Evolutionary conservation across 1,284 basidiomycete species (phyloP).

Genomic region (Moesziomyces sp.): DNA sequence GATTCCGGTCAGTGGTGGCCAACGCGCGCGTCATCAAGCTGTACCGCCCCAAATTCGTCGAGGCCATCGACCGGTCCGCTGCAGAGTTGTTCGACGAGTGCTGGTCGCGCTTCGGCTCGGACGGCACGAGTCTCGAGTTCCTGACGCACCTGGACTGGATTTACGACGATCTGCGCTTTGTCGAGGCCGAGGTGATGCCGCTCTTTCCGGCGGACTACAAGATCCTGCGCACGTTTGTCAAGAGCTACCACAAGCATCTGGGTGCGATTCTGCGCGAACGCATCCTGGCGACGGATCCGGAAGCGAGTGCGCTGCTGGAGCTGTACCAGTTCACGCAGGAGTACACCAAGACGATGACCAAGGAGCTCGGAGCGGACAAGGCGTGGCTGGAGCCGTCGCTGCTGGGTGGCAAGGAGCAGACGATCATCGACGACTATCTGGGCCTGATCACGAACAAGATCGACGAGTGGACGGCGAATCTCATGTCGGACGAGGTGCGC

Average conservation of each 20-base stretch:
- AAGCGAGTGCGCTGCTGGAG: constrained; percentile 84
- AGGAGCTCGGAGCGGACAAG: constrained; percentile 83
- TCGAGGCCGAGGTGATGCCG: constrained; percentile 85
- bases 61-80: constrained; percentile 82
- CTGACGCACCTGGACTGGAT: constrained; percentile 86
- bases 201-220: constrained; percentile 94
- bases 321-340: constrained; percentile 94
- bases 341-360: constrained; percentile 89
- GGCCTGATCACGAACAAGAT: constrained; percentile 92
- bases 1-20: constrained; percentile 59
- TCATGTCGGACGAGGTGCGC: constrained; percentile 89
- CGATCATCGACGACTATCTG: constrained; percentile 94
- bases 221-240: constrained; percentile 83
- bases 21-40: constrained; percentile 90
- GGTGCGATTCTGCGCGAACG: constrained; percentile 80
- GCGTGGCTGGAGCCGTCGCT: constrained; percentile 72
- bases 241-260: constrained; percentile 91
- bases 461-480: constrained; percentile 94
- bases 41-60: constrained; percentile 89
- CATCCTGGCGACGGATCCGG: constrained; percentile 78
- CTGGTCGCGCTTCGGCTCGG: constrained; percentile 73
- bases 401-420: constrained; percentile 91
- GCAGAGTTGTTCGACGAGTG: constrained; percentile 79
- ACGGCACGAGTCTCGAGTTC: constrained; percentile 78
- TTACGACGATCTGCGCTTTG: constrained; percentile 90